Evolutionary conservation across 495 filamentous ascomycete genomes (phyloP), one percentile per base, ranked within the genome.

Genomic region (Xylaria grammica): DNA sequence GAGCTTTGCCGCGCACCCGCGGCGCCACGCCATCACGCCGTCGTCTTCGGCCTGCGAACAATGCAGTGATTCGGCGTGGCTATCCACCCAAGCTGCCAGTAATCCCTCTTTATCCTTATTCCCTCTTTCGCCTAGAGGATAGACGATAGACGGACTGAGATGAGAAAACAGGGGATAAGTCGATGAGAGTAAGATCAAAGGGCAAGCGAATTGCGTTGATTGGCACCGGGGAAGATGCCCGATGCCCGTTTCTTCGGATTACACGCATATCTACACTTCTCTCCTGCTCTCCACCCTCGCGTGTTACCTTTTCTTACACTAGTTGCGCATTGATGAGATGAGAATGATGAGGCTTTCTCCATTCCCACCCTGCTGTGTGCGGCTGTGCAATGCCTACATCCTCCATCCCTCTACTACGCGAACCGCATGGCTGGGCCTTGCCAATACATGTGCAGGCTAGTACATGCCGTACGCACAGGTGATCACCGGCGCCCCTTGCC

Each of bases 21-120:
- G 42, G 55, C 55, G n/a, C n/a, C n/a, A n/a, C n/a, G n/a, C n/a
- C n/a, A n/a, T n/a, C 22, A 27, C 54, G 27, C 32, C 45, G 15
- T 54, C 55, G 22, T n/a, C 45, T 42, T 32, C 36, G 42, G 38
- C 52, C n/a, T 46, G 27, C 55, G n/a, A 46, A 26, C 46, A 3
- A 22, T 48, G 42, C 56, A 59, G 56, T 9, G 24, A 36, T 4
- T 4, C 27, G 17, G 40, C 34, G 51, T 17, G 38, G 2, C 10
- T 27, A 40, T 17, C 19, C 10, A 27, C 53, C 17, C 20, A 11
- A 46, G 40, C 42, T 48, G 42, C 40, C 17, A 17, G 15, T 17
- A 34, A 20, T 24, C 34, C 15, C 40, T 13, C 19, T n/a, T 59
- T 17, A 34, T 42, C 29, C 0, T 59, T 29, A n/a, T 40, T 42